Percentiles rank a stretch among this genome's conserved stretches.
Conservation (phyloP, 2,329 filamentous ascomycete genomes). For the Ceratocystis albifundus region DNA sequence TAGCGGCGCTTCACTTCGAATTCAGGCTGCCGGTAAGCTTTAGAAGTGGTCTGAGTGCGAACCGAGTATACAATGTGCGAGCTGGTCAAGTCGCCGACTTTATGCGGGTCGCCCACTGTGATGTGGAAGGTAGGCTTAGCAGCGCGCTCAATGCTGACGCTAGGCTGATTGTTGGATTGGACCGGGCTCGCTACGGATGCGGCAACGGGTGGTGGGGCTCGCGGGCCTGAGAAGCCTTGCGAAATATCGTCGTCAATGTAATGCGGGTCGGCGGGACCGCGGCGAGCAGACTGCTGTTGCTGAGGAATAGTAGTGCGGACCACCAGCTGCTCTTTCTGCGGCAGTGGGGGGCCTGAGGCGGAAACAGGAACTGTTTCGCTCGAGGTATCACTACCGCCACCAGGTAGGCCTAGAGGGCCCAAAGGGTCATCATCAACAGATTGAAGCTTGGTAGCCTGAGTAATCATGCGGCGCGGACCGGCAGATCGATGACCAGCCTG, state of each 20-base stretch:
- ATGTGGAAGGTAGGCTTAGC: constrained; percentile 87
- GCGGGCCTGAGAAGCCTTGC: constrained; percentile 36
- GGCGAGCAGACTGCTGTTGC: constrained; percentile 31
- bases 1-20: constrained; percentile 92
- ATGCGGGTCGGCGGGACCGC: constrained; percentile 45
- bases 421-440: constrained; percentile 60
- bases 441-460: constrained; percentile 66
- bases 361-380: constrained; percentile 30
- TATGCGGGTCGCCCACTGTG: constrained; percentile 88
- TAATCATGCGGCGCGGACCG: constrained; percentile 52
- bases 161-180: constrained; percentile 52
- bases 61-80: constrained; percentile 98
- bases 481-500: constrained; percentile 22
- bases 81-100: constrained; percentile 91
- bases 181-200: constrained; percentile 43
- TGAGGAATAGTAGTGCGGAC: constrained; percentile 47
- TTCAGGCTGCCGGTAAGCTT: constrained; percentile 84
- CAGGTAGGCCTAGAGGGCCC: constrained; percentile 61
- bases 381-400: constrained; percentile 33
- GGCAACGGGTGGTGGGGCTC: constrained; percentile 55
- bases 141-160: constrained; percentile 83
- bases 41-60: constrained; percentile 84
- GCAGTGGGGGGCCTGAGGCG: constrained; percentile 51
- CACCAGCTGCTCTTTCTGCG: constrained; percentile 55
- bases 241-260: constrained; percentile 45